Evolutionary conservation across 225 moss, liverwort and hornwort genomes (phyloP), one percentile per base, ranked within the genome.

Genomic region (Anthoceros angustus): DNA sequence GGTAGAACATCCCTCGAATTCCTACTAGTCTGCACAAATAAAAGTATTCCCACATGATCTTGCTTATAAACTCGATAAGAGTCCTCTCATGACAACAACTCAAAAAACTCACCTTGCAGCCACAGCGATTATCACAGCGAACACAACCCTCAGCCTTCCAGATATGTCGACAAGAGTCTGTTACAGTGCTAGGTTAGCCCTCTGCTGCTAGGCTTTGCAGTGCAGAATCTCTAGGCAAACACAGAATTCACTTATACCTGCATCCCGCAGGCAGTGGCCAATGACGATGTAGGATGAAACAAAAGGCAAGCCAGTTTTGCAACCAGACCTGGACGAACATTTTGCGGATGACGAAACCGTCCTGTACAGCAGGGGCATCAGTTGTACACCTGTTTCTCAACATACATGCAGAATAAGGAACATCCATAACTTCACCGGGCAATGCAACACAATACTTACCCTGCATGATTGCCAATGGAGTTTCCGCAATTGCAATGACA

Each of bases 181-280:
- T 15, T 18, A 9, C 55, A 55, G 4, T 1, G 7, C 18, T 18
- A 55, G 23, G 55, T 18, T 18, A 15, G 23, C 55, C 55, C 55
- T 0, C 8, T 9, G 18, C n/a, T 55, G 55, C 18, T 7, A 55
- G 23, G 12, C 18, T 7, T 20, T 55, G 7, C 55, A 15, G n/a
- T 12, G 18, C 12, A 0, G 14, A 48, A 48, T 12, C 46, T 48
- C 2, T 2, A 18, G 12, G 12, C 18, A 18, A 12, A 48, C 18
- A 48, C 46, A 12, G 18, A 20, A 42, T 25, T 41, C 42, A 16
- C 5, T 9, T 25, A 68, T 68, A 98, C 98, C 92, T 98, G 98
- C 88, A 98, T 86, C 69, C 92, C 92, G 84, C 98, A 98, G 46
- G 98, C 92, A 74, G 98, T 98, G 60, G 98, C 98, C 46, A 92